phyloP scores from a whole-genome alignment of 306 rosid genomes.

The Trichosanthes truncata region DNA sequence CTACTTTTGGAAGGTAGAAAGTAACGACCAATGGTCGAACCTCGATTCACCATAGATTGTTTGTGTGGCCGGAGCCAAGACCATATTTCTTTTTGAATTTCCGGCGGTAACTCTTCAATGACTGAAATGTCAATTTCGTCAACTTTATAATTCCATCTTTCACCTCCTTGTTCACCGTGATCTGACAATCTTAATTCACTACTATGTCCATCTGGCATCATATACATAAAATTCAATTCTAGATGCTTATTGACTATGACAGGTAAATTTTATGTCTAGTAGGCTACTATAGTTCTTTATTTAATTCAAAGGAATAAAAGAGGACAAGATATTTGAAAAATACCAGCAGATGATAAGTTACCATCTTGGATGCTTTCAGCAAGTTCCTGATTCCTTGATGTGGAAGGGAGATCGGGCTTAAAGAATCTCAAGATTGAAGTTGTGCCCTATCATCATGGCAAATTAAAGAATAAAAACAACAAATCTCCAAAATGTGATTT shows the following conservation, averaged over 20 bases:
- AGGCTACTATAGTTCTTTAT: background rate
- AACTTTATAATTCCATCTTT: constrained; percentile 55
- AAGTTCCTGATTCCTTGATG: constrained; percentile 37
- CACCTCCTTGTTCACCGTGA: constrained; percentile 26
- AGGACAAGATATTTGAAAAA: background rate
- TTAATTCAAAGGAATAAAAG: constrained; percentile 2
- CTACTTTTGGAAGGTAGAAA: constrained; percentile 44
- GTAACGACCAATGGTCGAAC: constrained; percentile 59
- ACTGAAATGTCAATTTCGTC: constrained; percentile 78
- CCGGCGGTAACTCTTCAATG: constrained; percentile 70
- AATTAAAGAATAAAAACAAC: background rate
- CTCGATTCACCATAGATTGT: constrained; percentile 44
- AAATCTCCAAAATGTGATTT: background rate
- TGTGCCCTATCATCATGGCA: constrained; percentile 35
- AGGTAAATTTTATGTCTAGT: background rate
- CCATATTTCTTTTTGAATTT: constrained; percentile 66
- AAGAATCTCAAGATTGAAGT: constrained; percentile 59
- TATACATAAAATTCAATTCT: background rate
- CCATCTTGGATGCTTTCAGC: constrained; percentile 27
- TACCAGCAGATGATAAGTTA: constrained; percentile 26
- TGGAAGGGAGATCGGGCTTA: constrained; percentile 26
- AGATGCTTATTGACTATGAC: background rate
- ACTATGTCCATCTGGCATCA: background rate
- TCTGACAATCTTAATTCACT: constrained; percentile 1
- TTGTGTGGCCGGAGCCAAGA: constrained; percentile 60